Base-by-base conservation (phyloP, 2,329 filamentous ascomycete genomes). In the Diaporthe ampelina region DNA sequence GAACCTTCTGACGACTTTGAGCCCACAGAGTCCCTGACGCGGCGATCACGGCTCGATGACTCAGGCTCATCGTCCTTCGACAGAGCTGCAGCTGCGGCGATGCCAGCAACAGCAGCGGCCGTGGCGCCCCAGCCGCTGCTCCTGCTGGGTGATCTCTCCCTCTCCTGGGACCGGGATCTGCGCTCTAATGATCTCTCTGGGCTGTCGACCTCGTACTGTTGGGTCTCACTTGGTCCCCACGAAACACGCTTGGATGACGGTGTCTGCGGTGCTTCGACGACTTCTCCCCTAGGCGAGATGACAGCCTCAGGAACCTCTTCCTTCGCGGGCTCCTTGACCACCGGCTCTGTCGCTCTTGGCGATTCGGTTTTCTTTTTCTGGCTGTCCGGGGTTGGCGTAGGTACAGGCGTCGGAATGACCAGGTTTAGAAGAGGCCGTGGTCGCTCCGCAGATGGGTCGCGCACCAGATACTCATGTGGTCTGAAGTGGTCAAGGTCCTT, bases 201-300 rank as follows among this genome's bases (percentile, higher is more conserved):
- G 69, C 88, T 92, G 74, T 90, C 89, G 15, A 89, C 86, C 65
- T 92, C 89, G 75, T 91, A 93, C 74, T 90, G 88, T 79, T 92
- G 90, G 5, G 88, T 92, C 79, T 91, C 86, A 76, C 92, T 91
- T 75, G 91, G 85, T 15, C 90, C 91, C 91, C 91, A 93, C 17
- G 87, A 91, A 6, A 93, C 91, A 56, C 84, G 87, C 77, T 92
- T 92, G 29, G 67, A 65, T 9, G 89, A 43, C 7, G 76, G 65
- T 5, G 73, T 56, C 69, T 86, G 84, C n/a, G 83, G 79, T 1
- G 82, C 82, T 69, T 89, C 86, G 15, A 86, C 79, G 48, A 85
- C 79, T 70, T 89, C 86, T 15, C 84, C 85, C 58, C 81, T 83
- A 29, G 86, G 79, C 50, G 79, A 84, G 69, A 85, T 80, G 9